Evolutionary conservation across 768 basidiomycete species (phyloP).

Genomic region (Asterophora lycoperdoides): DNA sequence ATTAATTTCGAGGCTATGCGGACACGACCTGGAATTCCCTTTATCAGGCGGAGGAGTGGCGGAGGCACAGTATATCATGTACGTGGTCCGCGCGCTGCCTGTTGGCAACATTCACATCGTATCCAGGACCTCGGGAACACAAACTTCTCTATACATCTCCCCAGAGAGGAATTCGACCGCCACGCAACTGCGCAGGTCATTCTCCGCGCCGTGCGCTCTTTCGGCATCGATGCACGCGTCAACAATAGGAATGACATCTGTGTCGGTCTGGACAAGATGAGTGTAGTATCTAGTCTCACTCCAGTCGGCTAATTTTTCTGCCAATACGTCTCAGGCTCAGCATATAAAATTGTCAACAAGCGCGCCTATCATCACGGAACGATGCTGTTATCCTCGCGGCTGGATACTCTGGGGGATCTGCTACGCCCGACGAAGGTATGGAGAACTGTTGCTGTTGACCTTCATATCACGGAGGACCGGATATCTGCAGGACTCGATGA

Average conservation of each 20-base stretch:
- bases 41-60: conserved; percentile 83
- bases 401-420: conserved; percentile 68
- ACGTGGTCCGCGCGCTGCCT: conserved; percentile 24
- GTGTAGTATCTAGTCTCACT: conserved; percentile 28
- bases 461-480: not conserved
- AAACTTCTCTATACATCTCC: conserved; percentile 92
- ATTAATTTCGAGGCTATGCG: conserved; percentile 67
- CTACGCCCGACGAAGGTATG: conserved; percentile 64
- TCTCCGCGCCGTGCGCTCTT: conserved; percentile 64
- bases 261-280: conserved; percentile 83
- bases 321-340: conserved; percentile 88
- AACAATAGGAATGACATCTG: conserved; percentile 94
- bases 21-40: conserved; percentile 51
- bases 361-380: conserved; percentile 98
- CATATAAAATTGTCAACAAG: conserved; percentile 89
- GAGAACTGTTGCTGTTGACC: not conserved
- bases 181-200: conserved; percentile 73
- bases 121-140: conserved; percentile 92
- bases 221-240: conserved; percentile 73
- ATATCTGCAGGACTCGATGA: conserved; percentile 59
- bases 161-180: conserved; percentile 77
- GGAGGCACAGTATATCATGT: conserved; percentile 98
- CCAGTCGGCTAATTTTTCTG: conserved; percentile 12
- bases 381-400: conserved; percentile 86
- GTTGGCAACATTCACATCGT: not conserved